These are phyloP conservation scores for Candida orba DNA, from an alignment of 805 yeast genomes.

Conservation along the genomic window DNA sequence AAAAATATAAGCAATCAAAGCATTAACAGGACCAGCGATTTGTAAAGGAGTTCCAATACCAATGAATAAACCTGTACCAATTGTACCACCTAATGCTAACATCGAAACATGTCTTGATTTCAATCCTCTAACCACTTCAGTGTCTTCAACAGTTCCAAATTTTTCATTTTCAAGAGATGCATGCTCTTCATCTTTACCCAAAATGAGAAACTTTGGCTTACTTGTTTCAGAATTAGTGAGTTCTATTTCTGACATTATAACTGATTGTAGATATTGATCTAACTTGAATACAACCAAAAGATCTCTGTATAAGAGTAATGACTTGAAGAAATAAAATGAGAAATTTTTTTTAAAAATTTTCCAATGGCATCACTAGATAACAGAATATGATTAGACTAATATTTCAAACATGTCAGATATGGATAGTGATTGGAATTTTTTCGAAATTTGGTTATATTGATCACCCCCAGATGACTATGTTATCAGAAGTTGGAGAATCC, in stretches of 20 bases:
- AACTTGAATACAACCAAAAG: not conserved
- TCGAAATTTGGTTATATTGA: too few relatives aligned
- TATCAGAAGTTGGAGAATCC: too few relatives aligned
- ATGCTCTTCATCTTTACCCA: not conserved
- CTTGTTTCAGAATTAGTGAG: not conserved
- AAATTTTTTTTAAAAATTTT: too few relatives aligned
- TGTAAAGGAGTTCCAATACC: constrained; percentile 50
- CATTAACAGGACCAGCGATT: constrained; percentile 64
- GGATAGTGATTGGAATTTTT: too few relatives aligned
- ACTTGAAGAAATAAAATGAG: too few relatives aligned
- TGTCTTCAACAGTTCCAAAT: constrained; percentile 6
- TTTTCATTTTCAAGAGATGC: not conserved
- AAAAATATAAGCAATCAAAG: constrained; percentile 58
- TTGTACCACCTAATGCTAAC: constrained; percentile 45
- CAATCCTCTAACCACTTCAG: constrained; percentile 47
- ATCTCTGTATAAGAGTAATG: too few relatives aligned
- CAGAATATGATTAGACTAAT: too few relatives aligned
- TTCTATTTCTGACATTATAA: too few relatives aligned
- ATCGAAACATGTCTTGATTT: constrained; percentile 64
- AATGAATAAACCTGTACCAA: constrained; percentile 57
- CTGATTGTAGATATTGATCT: too few relatives aligned
- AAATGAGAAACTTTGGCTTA: not conserved
- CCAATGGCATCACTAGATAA: too few relatives aligned
- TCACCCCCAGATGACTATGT: too few relatives aligned
- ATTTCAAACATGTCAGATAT: too few relatives aligned